A percentile compares a stretch with the other conserved stretches of the same genome.
Evolutionary conservation across 1,284 basidiomycete species (phyloP).

Genomic region (Papiliotrema flavescens): DNA sequence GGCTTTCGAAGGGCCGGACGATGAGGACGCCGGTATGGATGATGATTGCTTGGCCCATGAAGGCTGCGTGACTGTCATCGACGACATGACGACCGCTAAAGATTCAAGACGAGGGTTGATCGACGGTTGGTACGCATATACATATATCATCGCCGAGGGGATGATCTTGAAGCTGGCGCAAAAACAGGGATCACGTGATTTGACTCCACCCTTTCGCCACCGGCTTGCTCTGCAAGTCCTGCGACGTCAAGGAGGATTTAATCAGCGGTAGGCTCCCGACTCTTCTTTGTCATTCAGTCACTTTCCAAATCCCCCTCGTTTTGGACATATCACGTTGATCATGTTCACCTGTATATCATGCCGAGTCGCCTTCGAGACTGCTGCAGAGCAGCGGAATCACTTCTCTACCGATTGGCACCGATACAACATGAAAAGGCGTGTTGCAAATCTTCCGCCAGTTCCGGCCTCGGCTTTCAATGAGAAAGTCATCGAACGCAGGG

Average conservation of each 20-base stretch:
- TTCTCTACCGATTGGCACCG: slow-evolving; percentile 93
- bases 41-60: not conserved
- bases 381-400: slow-evolving; percentile 84
- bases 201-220: not conserved
- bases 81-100: not conserved
- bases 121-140: too few species aligned
- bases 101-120: too few species aligned
- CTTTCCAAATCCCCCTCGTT: not conserved
- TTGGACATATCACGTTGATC: not conserved
- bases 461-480: slow-evolving; percentile 75
- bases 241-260: too few species aligned
- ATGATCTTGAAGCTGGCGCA: too few species aligned
- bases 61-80: not conserved
- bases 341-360: slow-evolving; percentile 89
- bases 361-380: slow-evolving; percentile 77
- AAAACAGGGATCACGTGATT: not conserved
- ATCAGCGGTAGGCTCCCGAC: not conserved
- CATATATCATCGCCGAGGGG: too few species aligned
- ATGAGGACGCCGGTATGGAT: not conserved
- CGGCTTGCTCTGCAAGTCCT: not conserved
- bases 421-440: slow-evolving; percentile 97
- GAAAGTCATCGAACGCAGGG: slow-evolving; percentile 77
- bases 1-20: not conserved
- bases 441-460: slow-evolving; percentile 86
- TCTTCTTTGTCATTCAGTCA: not conserved